Evolutionary conservation across 208 protist species (phyloP).

Genomic region (Vickermania spadyakhi): DNA sequence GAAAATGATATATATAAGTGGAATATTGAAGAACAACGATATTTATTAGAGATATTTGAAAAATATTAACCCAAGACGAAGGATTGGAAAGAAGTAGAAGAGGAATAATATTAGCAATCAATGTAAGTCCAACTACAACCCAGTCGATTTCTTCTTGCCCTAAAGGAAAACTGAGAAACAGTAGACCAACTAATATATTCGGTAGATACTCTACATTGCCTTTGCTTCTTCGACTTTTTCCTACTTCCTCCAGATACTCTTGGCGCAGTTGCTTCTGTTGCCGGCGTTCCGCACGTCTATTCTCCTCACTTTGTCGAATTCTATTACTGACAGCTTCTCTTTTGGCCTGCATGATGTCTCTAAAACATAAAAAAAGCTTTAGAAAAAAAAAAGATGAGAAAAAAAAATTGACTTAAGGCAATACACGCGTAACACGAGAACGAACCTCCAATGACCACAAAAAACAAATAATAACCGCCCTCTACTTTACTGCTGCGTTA

Average conservation of each 20-base stretch:
- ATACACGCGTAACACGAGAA: no score
- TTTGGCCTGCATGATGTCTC: no score
- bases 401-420: no score
- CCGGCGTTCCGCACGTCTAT: slow-evolving; percentile 33
- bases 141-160: slow-evolving; percentile 71
- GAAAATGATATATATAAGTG: slow-evolving; percentile 35
- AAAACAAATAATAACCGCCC: no score
- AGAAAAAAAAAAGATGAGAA: slow-evolving; percentile 2
- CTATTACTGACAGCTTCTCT: no score
- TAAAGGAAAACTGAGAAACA: slow-evolving; percentile 76
- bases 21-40: slow-evolving; percentile 50
- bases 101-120: slow-evolving; percentile 38
- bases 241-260: slow-evolving; percentile 40
- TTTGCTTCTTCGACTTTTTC: slow-evolving; percentile 9
- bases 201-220: slow-evolving; percentile 33
- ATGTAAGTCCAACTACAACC: slow-evolving; percentile 42
- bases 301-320: not conserved
- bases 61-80: slow-evolving; percentile 45
- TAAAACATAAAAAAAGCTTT: not conserved
- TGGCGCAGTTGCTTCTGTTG: slow-evolving; percentile 46
- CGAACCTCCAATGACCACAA: no score
- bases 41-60: slow-evolving; percentile 35
- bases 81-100: slow-evolving; percentile 29
- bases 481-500: no score
- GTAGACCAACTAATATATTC: slow-evolving; percentile 60